Percentiles rank a stretch among this genome's conserved stretches.
phyloP scores from a whole-genome alignment of 192 early-diverging fungal genomes.

The Oehlia diaphana region DNA sequence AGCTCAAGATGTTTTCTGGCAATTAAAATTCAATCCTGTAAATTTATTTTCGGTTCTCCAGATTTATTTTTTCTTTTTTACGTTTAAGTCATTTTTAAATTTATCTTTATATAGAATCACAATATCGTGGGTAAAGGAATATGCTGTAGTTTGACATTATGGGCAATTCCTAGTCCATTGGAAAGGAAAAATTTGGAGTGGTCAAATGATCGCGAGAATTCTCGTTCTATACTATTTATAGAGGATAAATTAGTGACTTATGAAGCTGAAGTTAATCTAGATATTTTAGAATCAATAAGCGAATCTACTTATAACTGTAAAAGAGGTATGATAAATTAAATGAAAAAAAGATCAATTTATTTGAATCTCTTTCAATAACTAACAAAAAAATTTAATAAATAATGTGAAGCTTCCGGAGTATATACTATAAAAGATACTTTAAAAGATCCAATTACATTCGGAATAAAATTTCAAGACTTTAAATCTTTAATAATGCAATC shows the following conservation, averaged over 20 bases:
- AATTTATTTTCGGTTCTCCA: neutral
- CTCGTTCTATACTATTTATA: neutral
- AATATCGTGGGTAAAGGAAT: neutral
- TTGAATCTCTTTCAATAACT: no score
- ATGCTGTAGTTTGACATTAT: neutral
- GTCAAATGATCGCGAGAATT: neutral
- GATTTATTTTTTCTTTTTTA: no score
- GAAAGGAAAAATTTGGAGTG: neutral
- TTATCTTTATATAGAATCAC: no score
- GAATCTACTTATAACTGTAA: no score
- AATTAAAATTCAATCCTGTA: conserved; percentile 1
- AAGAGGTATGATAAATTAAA: no score
- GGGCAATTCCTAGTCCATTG: neutral
- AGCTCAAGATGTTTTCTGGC: neutral
- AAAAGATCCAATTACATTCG: neutral
- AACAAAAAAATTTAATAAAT: neutral
- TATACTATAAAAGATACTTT: no score
- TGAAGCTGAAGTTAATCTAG: neutral
- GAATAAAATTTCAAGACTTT: neutral
- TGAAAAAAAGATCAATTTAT: no score
- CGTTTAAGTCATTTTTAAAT: no score
- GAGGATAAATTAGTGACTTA: neutral
- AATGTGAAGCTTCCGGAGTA: neutral
- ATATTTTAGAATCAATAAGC: neutral
- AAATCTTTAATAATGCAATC: neutral